phyloP scores from a whole-genome alignment of 345 rosid species.

The Eutrema heterophyllum region DNA sequence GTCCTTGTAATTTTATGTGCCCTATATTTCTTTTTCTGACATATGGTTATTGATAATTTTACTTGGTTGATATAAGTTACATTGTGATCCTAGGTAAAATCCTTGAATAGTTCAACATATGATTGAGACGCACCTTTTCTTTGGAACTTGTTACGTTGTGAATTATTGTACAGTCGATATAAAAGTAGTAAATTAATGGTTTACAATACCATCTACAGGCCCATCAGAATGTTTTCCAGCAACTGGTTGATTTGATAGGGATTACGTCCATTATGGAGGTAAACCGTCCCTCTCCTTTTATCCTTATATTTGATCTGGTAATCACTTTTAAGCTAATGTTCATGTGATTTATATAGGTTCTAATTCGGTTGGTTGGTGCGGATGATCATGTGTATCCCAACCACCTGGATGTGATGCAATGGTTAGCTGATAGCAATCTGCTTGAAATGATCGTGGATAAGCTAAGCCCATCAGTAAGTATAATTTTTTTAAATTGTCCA shows the following conservation, averaged over 20 bases:
- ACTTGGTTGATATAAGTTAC: neutral
- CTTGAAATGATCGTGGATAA: conserved; percentile 96
- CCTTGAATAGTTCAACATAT: neutral
- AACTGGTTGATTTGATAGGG: conserved; percentile 93
- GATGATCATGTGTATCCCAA: conserved; percentile 96
- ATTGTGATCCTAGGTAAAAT: neutral
- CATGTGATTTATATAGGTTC: conserved; percentile 45
- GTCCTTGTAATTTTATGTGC: conserved; percentile 2
- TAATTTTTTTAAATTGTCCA: neutral
- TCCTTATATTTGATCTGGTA: neutral
- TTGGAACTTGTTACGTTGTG: conserved; percentile 12
- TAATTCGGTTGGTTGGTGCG: conserved; percentile 90
- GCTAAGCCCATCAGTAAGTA: conserved; percentile 80
- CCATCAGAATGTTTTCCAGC: conserved; percentile 79
- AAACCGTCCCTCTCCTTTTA: neutral
- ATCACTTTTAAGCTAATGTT: conserved; percentile 3
- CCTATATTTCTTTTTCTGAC: neutral
- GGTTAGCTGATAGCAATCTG: conserved; percentile 92
- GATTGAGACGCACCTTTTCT: neutral
- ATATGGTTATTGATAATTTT: neutral
- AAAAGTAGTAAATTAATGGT: neutral
- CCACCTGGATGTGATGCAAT: conserved; percentile 93
- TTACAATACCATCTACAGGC: conserved; percentile 45
- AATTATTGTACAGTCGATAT: neutral
- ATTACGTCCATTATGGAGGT: conserved; percentile 99